A percentile compares a stretch with the other conserved stretches of the same genome.
These are phyloP conservation scores for Hypoxylon rubiginosum DNA, from an alignment of 2,329 filamentous ascomycete genomes.

Conservation along the genomic window DNA sequence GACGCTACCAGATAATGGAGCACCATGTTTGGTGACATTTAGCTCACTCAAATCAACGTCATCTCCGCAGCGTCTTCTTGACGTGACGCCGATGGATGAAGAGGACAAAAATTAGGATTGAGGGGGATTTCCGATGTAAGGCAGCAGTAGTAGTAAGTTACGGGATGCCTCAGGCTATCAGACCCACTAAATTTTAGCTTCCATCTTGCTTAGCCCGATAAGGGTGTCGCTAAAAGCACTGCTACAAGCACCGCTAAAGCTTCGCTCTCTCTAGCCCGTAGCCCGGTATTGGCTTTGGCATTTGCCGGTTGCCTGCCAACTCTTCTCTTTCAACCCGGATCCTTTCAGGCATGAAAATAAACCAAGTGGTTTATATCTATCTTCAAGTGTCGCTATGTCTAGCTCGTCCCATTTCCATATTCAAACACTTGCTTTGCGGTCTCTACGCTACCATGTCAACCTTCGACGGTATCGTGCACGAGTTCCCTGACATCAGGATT, in stretches of 20 bases:
- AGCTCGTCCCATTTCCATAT: background rate
- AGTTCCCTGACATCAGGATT: constrained; percentile 88
- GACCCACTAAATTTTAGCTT: background rate
- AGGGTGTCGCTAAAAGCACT: background rate
- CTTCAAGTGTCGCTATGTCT: background rate
- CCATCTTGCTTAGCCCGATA: background rate
- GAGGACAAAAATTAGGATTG: background rate
- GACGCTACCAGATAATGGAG: background rate
- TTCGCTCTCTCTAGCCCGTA: background rate
- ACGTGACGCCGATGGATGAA: background rate
- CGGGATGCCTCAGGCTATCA: background rate
- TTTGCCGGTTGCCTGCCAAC: background rate
- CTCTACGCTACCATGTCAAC: constrained; percentile 74
- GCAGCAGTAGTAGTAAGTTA: no score
- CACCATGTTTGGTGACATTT: background rate
- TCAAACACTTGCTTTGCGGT: background rate
- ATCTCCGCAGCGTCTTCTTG: background rate
- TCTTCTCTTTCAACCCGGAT: background rate
- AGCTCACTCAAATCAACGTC: background rate
- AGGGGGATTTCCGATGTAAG: background rate
- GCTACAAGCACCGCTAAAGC: no score
- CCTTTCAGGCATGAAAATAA: background rate
- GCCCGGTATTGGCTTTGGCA: background rate
- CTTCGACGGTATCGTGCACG: constrained; percentile 77
- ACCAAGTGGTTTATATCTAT: background rate